Percentiles rank a stretch among this genome's conserved stretches.
Conservation (phyloP, 306 rosid species). For the Medicago ruthenica region DNA sequence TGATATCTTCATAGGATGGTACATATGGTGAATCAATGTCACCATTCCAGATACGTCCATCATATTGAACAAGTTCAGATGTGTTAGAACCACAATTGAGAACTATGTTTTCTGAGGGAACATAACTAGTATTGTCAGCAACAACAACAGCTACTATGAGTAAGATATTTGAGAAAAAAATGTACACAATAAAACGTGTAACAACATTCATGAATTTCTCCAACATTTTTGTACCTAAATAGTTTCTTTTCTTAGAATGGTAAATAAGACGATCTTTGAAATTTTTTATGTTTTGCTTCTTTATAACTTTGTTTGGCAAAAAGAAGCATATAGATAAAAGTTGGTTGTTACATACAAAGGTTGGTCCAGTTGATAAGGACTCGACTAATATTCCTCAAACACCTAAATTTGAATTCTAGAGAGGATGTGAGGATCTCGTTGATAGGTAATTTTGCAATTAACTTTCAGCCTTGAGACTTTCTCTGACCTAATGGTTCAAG, state of each 20-base stretch:
- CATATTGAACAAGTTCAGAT: conserved; percentile 23
- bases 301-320: neutral
- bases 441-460: neutral
- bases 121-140: conserved; percentile 33
- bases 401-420: too few species aligned
- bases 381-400: too few species aligned
- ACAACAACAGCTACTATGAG: conserved; percentile 12
- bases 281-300: neutral
- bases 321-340: too few species aligned
- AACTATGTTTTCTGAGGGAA: conserved; percentile 44
- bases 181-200: neutral
- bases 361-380: too few species aligned
- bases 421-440: too few species aligned
- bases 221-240: neutral
- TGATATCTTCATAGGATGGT: conserved; percentile 22
- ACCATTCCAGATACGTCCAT: conserved; percentile 48
- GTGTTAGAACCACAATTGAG: conserved; percentile 46
- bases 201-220: neutral
- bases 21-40: conserved; percentile 43
- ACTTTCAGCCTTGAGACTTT: neutral
- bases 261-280: neutral
- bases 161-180: neutral
- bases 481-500: too few species aligned
- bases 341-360: too few species aligned
- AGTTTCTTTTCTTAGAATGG: neutral